phyloP scores from a whole-genome alignment of 2,329 filamentous ascomycete species.

The Cordyceps cicadae region DNA sequence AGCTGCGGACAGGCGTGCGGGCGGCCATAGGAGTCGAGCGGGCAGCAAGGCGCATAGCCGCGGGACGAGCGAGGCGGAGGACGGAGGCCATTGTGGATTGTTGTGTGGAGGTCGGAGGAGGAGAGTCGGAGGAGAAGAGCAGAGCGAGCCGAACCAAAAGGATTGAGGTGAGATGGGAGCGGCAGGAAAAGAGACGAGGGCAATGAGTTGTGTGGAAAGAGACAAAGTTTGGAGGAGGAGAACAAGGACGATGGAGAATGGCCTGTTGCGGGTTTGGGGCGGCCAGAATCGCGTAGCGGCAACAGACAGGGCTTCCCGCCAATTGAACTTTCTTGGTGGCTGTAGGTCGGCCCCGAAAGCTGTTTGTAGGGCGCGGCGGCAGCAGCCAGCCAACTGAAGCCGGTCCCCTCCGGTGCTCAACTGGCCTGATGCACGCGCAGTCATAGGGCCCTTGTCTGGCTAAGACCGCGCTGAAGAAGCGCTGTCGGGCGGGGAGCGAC shows the following conservation, averaged over 20 bases:
- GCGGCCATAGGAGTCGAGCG: conserved; percentile 22
- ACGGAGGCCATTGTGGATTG: conserved; percentile 50
- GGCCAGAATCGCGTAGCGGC: not conserved
- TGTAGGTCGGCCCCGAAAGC: not conserved
- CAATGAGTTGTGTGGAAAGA: not conserved
- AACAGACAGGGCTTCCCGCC: not conserved
- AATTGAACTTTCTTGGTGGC: not conserved
- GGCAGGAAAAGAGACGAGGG: not conserved
- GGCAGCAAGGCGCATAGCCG: conserved; percentile 30
- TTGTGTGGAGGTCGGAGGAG: not conserved
- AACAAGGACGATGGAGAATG: conserved; percentile 1
- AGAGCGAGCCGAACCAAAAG: not conserved
- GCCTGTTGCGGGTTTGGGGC: conserved; percentile 9
- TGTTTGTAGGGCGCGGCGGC: not conserved
- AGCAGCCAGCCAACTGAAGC: not conserved
- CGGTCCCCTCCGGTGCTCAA: conserved; percentile 5
- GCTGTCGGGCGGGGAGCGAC: not conserved
- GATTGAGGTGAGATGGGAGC: not conserved
- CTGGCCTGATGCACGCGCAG: not conserved
- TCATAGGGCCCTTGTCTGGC: not conserved
- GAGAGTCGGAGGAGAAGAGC: not conserved
- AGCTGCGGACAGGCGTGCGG: conserved; percentile 35
- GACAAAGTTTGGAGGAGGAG: conserved; percentile 9
- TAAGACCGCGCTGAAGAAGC: not conserved
- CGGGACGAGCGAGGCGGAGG: conserved; percentile 41